A percentile compares a stretch with the other conserved stretches of the same genome.
phyloP scores from a whole-genome alignment of 352 stramenopile genomes.

The Phytopythium cucurbitacearum region DNA sequence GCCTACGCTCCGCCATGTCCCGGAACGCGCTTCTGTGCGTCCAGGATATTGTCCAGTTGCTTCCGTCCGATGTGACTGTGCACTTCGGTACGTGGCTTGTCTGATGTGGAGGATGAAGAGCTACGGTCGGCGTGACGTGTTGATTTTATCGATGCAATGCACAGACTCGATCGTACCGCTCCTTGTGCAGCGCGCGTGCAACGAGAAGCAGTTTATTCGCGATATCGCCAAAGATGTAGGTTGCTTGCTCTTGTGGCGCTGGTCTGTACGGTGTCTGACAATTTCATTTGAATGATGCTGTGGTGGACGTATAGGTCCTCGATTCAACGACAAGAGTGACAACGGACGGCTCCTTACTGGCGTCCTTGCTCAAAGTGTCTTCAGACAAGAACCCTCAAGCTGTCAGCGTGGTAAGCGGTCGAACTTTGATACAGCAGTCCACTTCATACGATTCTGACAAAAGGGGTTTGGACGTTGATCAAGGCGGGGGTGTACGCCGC shows the following conservation, averaged over 20 bases:
- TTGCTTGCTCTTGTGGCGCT: neutral
- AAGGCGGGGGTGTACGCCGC: slow-evolving; percentile 43
- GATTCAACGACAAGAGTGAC: slow-evolving; percentile 30
- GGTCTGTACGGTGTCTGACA: neutral
- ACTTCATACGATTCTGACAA: neutral
- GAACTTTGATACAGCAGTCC: neutral
- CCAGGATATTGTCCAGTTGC: slow-evolving; percentile 43
- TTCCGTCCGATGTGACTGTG: slow-evolving; percentile 15
- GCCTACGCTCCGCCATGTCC: slow-evolving; percentile 57
- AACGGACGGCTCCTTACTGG: slow-evolving; percentile 26
- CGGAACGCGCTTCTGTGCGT: slow-evolving; percentile 66
- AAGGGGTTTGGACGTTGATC: neutral
- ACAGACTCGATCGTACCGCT: slow-evolving; percentile 42
- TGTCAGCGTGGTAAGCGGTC: slow-evolving; percentile 35
- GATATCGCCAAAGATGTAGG: slow-evolving; percentile 43
- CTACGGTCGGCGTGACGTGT: neutral
- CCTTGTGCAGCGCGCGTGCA: slow-evolving; percentile 43
- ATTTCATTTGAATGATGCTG: neutral
- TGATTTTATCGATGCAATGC: neutral
- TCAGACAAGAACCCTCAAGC: slow-evolving; percentile 47
- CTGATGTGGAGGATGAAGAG: neutral
- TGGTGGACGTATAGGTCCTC: slow-evolving; percentile 17
- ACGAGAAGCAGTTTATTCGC: slow-evolving; percentile 74
- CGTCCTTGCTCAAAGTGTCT: slow-evolving; percentile 21
- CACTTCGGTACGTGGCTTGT: slow-evolving; percentile 20